phyloP scores from a whole-genome alignment of 2,329 filamentous ascomycete genomes.

The Ophiostoma sp. region DNA sequence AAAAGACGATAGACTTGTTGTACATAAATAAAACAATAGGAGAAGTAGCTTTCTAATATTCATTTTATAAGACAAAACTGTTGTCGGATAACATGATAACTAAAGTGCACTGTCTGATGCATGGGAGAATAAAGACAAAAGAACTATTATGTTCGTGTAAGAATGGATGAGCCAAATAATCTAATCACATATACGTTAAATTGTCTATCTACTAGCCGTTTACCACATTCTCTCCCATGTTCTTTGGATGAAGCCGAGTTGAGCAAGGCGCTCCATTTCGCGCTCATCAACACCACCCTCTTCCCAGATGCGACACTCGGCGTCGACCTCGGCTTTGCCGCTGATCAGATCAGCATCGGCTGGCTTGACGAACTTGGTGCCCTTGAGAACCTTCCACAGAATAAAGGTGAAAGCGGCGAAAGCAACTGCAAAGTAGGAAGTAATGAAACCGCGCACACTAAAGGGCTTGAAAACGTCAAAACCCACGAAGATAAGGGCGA shows the following conservation, averaged over 20 bases:
- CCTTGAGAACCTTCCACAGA: constrained; percentile 59
- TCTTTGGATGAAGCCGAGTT: constrained; percentile 20
- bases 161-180: no score
- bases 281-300: constrained; percentile 28
- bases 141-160: no score
- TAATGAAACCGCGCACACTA: constrained; percentile 44
- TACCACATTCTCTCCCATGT: constrained; percentile 26
- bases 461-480: constrained; percentile 50
- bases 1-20: no score
- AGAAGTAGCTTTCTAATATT: no score
- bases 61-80: no score
- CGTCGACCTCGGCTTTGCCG: constrained; percentile 29
- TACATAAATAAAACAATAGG: no score
- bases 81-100: no score
- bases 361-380: constrained; percentile 40
- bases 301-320: constrained; percentile 41
- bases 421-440: constrained; percentile 54
- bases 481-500: constrained; percentile 40
- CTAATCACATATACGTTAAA: no score
- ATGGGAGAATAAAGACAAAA: no score
- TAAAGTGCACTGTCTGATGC: no score
- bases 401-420: constrained; percentile 49
- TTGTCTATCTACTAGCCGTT: neutral
- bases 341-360: constrained; percentile 29
- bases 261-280: constrained; percentile 23